Base-by-base conservation (phyloP, 805 yeast species). In the Pichia eremophila region DNA sequence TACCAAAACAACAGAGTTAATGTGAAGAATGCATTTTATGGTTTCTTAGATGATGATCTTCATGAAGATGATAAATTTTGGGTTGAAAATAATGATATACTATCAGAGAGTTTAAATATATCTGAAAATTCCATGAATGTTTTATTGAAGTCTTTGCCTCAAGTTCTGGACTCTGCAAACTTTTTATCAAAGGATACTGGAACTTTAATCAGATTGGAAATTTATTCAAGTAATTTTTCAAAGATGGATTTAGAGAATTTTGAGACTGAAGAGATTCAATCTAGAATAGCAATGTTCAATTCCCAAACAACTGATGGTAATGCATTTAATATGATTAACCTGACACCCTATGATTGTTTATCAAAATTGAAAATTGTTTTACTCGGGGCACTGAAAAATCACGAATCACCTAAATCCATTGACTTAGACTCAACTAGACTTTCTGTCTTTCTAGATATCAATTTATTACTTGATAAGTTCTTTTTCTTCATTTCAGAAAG, bases 361-460 rank as follows among this genome's bases (percentile, higher is more conserved):
- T 67, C 69, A 43, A 82, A 87, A 0, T 57, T 87, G 17, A 71
- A 75, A 54, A 79, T 77, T 51, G 82, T 84, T 9, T 65, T 86
- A 42, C 77, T 71, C 52, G 90, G 88, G 2, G 91, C 95, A 0
- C 61, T 87, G 22, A 62, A 59, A 2, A 65, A 73, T 2, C 65
- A 61, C 3, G 74, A 71, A 6, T 76, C 74, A 11, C 63, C 70
- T 3, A 81, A 77, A 56, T 77, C 83, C 0, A 80, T 88, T 37
- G 69, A 73, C 50, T 61, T 77, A 4, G 61, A 65, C n/a, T 74
- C 74, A 27, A 59, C 62, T 2, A 79, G 76, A 51, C 67, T 84
- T 3, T 42, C 44, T 19, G 50, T 54, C 5, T 77, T 77, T 47
- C 61, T 85, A 6, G 79, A 83, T 52, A 70, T 83, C 2, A 61